phyloP scores from a whole-genome alignment of 2,329 filamentous ascomycete genomes.

The Cladosporium phlei region DNA sequence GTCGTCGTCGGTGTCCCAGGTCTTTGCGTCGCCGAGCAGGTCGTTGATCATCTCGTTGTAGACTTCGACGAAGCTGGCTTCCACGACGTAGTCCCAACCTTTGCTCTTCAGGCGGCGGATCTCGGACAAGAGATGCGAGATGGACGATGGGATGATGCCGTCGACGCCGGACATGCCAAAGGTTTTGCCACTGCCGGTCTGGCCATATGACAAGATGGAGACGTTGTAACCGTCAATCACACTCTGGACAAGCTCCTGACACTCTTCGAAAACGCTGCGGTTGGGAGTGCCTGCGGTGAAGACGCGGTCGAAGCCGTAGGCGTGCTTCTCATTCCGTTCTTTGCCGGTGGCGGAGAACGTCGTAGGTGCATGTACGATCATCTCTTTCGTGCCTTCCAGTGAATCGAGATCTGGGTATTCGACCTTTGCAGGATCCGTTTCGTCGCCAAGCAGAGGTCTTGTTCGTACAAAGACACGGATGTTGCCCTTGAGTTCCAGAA shows the following conservation, averaged over 20 bases:
- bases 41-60: constrained; percentile 98
- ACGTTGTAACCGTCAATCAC: constrained; percentile 97
- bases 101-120: constrained; percentile 79
- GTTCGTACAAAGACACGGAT: constrained; percentile 98
- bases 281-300: constrained; percentile 77
- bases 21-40: constrained; percentile 66
- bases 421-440: constrained; percentile 65
- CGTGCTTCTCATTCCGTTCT: constrained; percentile 70
- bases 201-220: constrained; percentile 97
- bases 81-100: constrained; percentile 91
- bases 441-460: constrained; percentile 64
- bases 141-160: constrained; percentile 92
- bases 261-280: constrained; percentile 86
- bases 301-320: constrained; percentile 89
- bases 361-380: constrained; percentile 76
- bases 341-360: constrained; percentile 76
- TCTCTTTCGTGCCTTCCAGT: constrained; percentile 79
- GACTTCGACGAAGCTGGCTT: constrained; percentile 92
- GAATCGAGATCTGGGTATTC: constrained; percentile 64
- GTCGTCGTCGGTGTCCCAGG: constrained; percentile 49
- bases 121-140: constrained; percentile 88
- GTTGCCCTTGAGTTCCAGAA: constrained; percentile 96
- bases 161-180: constrained; percentile 88
- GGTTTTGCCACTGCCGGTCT: constrained; percentile 95
- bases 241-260: constrained; percentile 92